A percentile compares a stretch with the other conserved stretches of the same genome.
Evolutionary conservation across 176 grass and related monocot genomes (phyloP).

Genomic region (Rhynchospora pubera): DNA sequence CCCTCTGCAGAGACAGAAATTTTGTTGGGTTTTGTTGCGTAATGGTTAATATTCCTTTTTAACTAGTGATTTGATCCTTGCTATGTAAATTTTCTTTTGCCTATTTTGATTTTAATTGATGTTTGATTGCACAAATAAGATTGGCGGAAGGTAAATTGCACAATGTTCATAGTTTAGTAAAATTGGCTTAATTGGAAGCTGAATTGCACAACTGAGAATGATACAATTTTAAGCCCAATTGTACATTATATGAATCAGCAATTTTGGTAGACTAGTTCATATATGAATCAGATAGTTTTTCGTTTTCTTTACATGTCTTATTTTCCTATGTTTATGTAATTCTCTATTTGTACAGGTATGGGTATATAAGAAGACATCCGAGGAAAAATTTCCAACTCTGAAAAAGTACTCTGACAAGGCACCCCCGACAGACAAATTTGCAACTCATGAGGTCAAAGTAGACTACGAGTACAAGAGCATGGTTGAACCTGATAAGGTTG

Average conservation of each 20-base stretch:
- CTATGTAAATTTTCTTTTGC: neutral
- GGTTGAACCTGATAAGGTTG: conserved; percentile 54
- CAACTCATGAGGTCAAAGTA: conserved; percentile 85
- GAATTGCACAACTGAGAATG: conserved; percentile 12
- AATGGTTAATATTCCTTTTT: neutral
- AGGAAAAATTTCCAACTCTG: conserved; percentile 88
- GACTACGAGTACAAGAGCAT: conserved; percentile 86
- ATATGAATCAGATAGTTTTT: neutral
- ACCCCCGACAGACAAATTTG: conserved; percentile 60
- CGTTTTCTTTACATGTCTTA: conserved; percentile 5
- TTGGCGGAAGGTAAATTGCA: neutral
- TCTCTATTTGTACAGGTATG: conserved; percentile 62
- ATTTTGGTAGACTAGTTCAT: neutral
- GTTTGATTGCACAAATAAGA: neutral
- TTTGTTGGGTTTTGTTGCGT: neutral
- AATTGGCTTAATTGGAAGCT: neutral
- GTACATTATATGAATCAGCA: neutral
- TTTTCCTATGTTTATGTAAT: conserved; percentile 1
- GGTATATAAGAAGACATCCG: conserved; percentile 93
- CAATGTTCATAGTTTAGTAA: neutral
- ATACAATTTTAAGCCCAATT: neutral
- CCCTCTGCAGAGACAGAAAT: neutral
- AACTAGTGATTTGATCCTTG: neutral
- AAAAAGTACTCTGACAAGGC: conserved; percentile 88
- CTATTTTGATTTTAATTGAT: neutral